Evolutionary conservation across 2,329 filamentous ascomycete species (phyloP).

Genomic region (Calonectria hongkongensis): DNA sequence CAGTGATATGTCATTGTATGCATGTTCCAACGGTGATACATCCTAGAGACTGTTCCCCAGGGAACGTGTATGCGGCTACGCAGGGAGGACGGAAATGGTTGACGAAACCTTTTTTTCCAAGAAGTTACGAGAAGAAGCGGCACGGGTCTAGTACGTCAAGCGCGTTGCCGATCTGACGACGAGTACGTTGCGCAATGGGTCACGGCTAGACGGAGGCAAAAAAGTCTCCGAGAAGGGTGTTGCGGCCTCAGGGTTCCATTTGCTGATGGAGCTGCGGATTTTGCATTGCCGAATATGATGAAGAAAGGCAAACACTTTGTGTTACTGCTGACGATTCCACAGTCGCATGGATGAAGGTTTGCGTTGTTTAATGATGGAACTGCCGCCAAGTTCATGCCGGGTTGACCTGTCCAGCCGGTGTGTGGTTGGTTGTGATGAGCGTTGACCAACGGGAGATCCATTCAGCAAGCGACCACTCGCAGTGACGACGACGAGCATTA

Average conservation of each 20-base stretch:
- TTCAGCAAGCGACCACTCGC: constrained; percentile 12
- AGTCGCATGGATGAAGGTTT: constrained; percentile 12
- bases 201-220: constrained; percentile 39
- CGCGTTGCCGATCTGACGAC: constrained; percentile 52
- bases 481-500: constrained; percentile 26
- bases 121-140: constrained; percentile 21
- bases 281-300: constrained; percentile 13
- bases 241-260: constrained; percentile 29
- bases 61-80: neutral
- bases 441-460: constrained; percentile 36
- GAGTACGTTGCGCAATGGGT: constrained; percentile 42
- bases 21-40: constrained; percentile 20
- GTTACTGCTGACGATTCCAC: constrained; percentile 30
- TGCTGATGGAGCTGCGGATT: constrained; percentile 14
- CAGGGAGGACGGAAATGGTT: neutral
- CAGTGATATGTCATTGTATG: constrained; percentile 25
- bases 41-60: constrained; percentile 12
- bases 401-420: constrained; percentile 1
- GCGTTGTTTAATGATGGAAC: constrained; percentile 18
- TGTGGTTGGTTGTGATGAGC: constrained; percentile 27
- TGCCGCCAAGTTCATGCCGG: constrained; percentile 18
- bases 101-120: neutral
- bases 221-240: constrained; percentile 43
- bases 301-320: constrained; percentile 27
- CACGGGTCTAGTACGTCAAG: constrained; percentile 30